Percentiles rank a stretch among this genome's conserved stretches.
phyloP scores from a whole-genome alignment of 805 yeast species.

The Yarrowia sp. region DNA sequence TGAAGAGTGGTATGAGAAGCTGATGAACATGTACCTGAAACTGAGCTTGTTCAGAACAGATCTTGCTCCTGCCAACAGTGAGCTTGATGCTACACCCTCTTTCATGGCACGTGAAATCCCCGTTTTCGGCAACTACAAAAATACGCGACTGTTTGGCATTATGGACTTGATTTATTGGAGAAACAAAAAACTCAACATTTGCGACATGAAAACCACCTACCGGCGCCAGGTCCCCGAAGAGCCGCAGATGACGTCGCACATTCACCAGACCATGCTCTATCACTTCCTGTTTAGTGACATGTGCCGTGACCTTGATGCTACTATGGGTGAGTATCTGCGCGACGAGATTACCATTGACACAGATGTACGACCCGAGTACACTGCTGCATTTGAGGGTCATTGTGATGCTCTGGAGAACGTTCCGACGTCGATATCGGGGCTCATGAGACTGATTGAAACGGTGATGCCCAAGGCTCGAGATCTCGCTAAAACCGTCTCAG shows the following conservation, averaged over 20 bases:
- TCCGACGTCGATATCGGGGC: background rate
- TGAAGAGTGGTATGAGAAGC: conserved; percentile 7
- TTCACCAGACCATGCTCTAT: conserved; percentile 9
- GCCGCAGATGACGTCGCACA: background rate
- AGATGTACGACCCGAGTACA: background rate
- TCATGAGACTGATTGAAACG: background rate
- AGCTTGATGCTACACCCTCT: background rate
- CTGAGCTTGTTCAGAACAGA: background rate
- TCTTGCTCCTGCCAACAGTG: background rate
- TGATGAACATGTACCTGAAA: background rate
- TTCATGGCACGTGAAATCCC: conserved; percentile 15
- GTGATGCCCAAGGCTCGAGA: background rate
- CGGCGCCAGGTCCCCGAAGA: background rate
- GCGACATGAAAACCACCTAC: conserved; percentile 18
- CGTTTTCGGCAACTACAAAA: conserved; percentile 15
- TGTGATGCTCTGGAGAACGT: background rate
- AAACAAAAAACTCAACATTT: conserved; percentile 1
- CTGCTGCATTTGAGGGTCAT: background rate
- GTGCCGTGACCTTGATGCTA: background rate
- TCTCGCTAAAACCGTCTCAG: background rate
- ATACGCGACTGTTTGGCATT: conserved; percentile 5
- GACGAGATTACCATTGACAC: background rate
- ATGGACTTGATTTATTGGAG: conserved; percentile 23
- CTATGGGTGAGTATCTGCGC: conserved; percentile 4
- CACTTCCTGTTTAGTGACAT: background rate